Evolutionary conservation across 495 filamentous ascomycete species (phyloP).

Genomic region (Tricharina praecox): DNA sequence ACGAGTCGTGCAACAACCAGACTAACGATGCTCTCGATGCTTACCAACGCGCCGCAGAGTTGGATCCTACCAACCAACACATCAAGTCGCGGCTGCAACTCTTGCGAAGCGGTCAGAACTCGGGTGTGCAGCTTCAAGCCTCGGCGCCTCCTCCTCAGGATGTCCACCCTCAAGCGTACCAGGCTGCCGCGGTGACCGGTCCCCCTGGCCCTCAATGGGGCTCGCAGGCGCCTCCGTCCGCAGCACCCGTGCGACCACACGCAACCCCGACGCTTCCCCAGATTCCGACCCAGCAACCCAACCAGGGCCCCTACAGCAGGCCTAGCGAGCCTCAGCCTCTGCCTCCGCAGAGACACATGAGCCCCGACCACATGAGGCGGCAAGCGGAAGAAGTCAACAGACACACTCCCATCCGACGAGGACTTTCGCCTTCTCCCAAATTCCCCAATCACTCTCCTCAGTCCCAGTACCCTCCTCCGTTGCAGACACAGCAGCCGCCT

Average conservation of each 20-base stretch:
- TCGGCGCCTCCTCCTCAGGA: conserved; percentile 60
- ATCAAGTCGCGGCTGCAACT: conserved; percentile 90
- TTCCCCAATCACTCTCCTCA: conserved; percentile 26
- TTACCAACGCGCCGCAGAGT: conserved; percentile 82
- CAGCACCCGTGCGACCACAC: conserved; percentile 34
- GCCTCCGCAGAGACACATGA: conserved; percentile 46
- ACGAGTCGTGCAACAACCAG: conserved; percentile 98
- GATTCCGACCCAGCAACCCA: conserved; percentile 60
- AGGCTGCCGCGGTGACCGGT: conserved; percentile 47
- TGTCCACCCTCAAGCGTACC: conserved; percentile 70
- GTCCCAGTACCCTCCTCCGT: conserved; percentile 24
- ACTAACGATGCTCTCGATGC: conserved; percentile 91
- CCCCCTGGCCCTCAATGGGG: conserved; percentile 78
- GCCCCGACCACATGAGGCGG: conserved; percentile 31
- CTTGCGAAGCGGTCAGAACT: conserved; percentile 59
- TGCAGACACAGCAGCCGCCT: conserved; percentile 31
- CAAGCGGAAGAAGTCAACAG: conserved; percentile 54
- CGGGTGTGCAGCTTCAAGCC: conserved; percentile 46
- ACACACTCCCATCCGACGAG: conserved; percentile 34
- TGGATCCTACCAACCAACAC: conserved; percentile 83
- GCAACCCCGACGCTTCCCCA: conserved; percentile 47
- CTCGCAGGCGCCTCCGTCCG: conserved; percentile 44
- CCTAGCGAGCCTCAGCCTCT: conserved; percentile 49
- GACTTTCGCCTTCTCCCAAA: conserved; percentile 46
- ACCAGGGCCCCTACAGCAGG: conserved; percentile 50